A percentile compares a stretch with the other conserved stretches of the same genome.
Evolutionary conservation across 2,329 filamentous ascomycete species (phyloP).

Genomic region (Podosphaera fusca): DNA sequence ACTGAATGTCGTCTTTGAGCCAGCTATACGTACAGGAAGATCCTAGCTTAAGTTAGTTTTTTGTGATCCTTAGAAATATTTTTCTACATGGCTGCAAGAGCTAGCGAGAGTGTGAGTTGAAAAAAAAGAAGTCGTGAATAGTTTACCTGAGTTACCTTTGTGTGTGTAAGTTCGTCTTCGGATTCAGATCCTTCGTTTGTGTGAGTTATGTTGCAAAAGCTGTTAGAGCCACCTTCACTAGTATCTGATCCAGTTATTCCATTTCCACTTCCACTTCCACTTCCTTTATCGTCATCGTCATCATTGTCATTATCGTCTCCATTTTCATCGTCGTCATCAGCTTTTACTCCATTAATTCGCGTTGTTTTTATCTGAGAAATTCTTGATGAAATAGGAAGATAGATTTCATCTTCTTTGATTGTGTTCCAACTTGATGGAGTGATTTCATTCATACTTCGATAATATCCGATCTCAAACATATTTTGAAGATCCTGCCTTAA

Average conservation of each 20-base stretch:
- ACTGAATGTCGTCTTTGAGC: neutral
- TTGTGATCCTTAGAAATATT: neutral
- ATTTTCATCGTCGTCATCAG: slow-evolving; percentile 7
- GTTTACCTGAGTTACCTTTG: neutral
- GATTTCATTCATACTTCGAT: slow-evolving; percentile 26
- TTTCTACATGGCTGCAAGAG: neutral
- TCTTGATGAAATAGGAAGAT: slow-evolving; percentile 26
- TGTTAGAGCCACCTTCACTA: slow-evolving; percentile 23
- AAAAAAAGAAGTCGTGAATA: neutral
- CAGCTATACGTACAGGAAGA: slow-evolving; percentile 14
- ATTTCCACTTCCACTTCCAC: slow-evolving; percentile 10
- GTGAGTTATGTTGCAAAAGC: slow-evolving; percentile 20
- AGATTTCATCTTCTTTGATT: slow-evolving; percentile 33
- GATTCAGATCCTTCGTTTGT: slow-evolving; percentile 38
- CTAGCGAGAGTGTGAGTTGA: neutral
- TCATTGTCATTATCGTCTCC: slow-evolving; percentile 2
- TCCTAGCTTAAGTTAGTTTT: slow-evolving; percentile 13
- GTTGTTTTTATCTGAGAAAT: slow-evolving; percentile 14
- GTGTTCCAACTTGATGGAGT: slow-evolving; percentile 49
- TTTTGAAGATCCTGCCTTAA: slow-evolving; percentile 42
- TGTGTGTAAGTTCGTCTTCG: slow-evolving; percentile 8
- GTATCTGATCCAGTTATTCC: slow-evolving; percentile 23
- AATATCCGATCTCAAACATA: slow-evolving; percentile 57
- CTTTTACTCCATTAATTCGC: neutral
- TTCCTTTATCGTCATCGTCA: slow-evolving; percentile 4